phyloP scores from a whole-genome alignment of 768 basidiomycete genomes.

The Rhodotorula paludigena region DNA sequence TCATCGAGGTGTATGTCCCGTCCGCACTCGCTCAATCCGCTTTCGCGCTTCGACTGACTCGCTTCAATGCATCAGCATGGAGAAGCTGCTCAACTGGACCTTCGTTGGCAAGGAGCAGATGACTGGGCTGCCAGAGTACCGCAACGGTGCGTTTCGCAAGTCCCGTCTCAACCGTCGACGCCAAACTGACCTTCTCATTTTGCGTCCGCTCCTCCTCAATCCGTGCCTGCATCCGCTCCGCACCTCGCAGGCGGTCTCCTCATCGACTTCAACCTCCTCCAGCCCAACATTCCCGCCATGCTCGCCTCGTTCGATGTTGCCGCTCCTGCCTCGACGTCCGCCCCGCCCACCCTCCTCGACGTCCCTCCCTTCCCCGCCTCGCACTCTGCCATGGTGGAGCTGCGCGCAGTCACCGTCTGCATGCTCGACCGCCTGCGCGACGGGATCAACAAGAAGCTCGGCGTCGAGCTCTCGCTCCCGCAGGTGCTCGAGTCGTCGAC shows the following conservation, averaged over 20 bases:
- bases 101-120: conserved; percentile 76
- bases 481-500: conserved; percentile 92
- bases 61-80: no score
- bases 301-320: conserved; percentile 50
- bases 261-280: conserved; percentile 73
- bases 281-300: conserved; percentile 59
- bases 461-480: conserved; percentile 63
- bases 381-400: conserved; percentile 89
- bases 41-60: no score
- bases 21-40: not conserved
- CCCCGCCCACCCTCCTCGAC: conserved; percentile 46
- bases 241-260: conserved; percentile 79
- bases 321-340: conserved; percentile 44
- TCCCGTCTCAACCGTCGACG: no score
- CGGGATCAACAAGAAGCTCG: conserved; percentile 60
- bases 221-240: no score
- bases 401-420: conserved; percentile 93
- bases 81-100: conserved; percentile 69
- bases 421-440: conserved; percentile 80
- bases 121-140: conserved; percentile 92
- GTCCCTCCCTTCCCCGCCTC: conserved; percentile 66
- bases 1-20: conserved; percentile 45
- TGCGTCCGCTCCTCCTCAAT: no score
- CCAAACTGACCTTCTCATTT: not conserved
- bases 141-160: conserved; percentile 63